Conservation (phyloP, 1,139 yeast species). For the Wickerhamomyces sp. region DNA sequence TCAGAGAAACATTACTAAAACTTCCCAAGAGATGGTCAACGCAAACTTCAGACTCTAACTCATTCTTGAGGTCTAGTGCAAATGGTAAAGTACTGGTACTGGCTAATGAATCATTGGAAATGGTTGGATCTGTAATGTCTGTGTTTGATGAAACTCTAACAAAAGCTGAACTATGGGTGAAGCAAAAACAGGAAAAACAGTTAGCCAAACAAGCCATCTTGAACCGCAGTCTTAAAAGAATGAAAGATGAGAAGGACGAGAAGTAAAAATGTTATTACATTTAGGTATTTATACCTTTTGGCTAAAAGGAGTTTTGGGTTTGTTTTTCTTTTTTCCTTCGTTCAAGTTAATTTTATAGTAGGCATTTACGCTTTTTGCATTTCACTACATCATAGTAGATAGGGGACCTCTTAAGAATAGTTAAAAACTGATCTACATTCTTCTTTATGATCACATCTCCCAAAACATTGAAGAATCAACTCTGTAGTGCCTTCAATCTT, state of each 20-base stretch:
- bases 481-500: conserved; percentile 79
- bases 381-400: too few relatives aligned
- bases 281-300: too few relatives aligned
- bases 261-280: too few relatives aligned
- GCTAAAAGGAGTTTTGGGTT: too few relatives aligned
- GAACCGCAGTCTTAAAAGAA: conserved; percentile 16
- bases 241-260: not conserved
- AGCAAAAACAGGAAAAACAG: conserved; percentile 25
- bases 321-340: too few relatives aligned
- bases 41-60: conserved; percentile 16
- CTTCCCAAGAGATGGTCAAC: conserved; percentile 62
- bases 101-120: conserved; percentile 86
- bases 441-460: too few relatives aligned
- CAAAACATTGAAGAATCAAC: conserved; percentile 37
- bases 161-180: conserved; percentile 82
- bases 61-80: conserved; percentile 30
- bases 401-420: too few relatives aligned
- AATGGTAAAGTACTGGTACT: conserved; percentile 69
- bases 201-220: conserved; percentile 22
- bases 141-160: conserved; percentile 82
- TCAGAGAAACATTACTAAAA: conserved; percentile 70
- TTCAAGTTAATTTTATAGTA: too few relatives aligned
- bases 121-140: conserved; percentile 76
- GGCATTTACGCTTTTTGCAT: too few relatives aligned
- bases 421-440: not conserved